phyloP scores from a whole-genome alignment of 306 rosid genomes.

The Astragalus glycyphyllos region DNA sequence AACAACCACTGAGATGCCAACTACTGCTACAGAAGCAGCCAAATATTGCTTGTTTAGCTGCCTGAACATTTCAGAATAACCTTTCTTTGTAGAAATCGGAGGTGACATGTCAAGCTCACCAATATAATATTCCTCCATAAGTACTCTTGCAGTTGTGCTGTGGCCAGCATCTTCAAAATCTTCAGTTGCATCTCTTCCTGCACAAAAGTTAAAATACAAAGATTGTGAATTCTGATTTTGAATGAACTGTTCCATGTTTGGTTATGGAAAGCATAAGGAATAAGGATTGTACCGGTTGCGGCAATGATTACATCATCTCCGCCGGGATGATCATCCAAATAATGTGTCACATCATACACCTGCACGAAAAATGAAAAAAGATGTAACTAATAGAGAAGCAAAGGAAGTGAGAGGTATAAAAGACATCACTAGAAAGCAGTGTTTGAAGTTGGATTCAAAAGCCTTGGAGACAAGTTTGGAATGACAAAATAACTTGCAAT shows the following conservation, averaged over 20 bases:
- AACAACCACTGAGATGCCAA: slow-evolving; percentile 62
- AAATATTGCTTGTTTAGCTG: slow-evolving; percentile 65
- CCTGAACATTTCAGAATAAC: slow-evolving; percentile 47
- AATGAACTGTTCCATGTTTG: slow-evolving; percentile 21
- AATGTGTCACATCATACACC: slow-evolving; percentile 83
- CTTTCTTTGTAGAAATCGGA: slow-evolving; percentile 45
- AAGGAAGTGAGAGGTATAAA: slow-evolving; percentile 1
- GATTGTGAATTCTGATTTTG: slow-evolving; percentile 26
- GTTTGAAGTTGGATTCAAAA: slow-evolving; percentile 16
- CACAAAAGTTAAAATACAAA: slow-evolving; percentile 31
- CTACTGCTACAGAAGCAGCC: slow-evolving; percentile 61
- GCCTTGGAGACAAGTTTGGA: neutral
- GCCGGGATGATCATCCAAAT: slow-evolving; percentile 94
- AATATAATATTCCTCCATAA: slow-evolving; percentile 65
- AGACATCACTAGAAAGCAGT: slow-evolving; percentile 16
- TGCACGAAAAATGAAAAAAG: slow-evolving; percentile 35
- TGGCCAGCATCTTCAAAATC: slow-evolving; percentile 99
- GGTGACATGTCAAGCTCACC: slow-evolving; percentile 72
- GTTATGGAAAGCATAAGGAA: slow-evolving; percentile 29
- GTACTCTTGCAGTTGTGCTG: slow-evolving; percentile 73
- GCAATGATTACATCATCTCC: slow-evolving; percentile 82
- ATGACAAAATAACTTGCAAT: neutral
- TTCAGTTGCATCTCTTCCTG: slow-evolving; percentile 86
- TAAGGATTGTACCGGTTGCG: slow-evolving; percentile 61
- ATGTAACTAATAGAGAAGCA: slow-evolving; percentile 30